phyloP scores from a whole-genome alignment of 345 rosid species.

The Brassica nigra region DNA sequence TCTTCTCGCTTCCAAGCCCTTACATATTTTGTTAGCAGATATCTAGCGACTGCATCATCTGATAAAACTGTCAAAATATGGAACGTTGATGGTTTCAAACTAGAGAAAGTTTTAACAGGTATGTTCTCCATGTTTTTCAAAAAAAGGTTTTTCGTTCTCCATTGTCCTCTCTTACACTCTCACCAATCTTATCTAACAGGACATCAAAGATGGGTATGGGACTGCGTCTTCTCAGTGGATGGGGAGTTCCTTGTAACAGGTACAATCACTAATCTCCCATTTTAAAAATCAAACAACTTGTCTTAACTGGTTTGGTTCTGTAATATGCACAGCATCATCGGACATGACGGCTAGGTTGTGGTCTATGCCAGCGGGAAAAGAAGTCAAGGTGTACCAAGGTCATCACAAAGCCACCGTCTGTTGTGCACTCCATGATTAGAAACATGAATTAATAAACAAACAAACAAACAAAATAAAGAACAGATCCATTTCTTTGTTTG shows the following conservation, averaged over 20 bases:
- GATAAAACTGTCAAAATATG: conserved; percentile 95
- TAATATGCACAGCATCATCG: conserved; percentile 65
- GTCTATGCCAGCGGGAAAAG: conserved; percentile 70
- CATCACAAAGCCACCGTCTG: conserved; percentile 94
- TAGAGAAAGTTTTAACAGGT: conserved; percentile 86
- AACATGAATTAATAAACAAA: not conserved
- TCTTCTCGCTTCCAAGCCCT: conserved; percentile 1
- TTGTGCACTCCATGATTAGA: conserved; percentile 82
- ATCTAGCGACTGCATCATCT: conserved; percentile 94
- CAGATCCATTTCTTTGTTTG: conserved; percentile 1
- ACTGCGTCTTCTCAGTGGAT: conserved; percentile 96
- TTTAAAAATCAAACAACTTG: not conserved
- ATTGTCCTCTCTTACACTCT: conserved; percentile 2
- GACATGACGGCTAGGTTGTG: conserved; percentile 91
- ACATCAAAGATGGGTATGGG: conserved; percentile 98
- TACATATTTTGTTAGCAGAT: conserved; percentile 47
- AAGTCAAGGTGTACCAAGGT: conserved; percentile 73
- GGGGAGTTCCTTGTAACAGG: conserved; percentile 97
- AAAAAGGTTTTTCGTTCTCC: not conserved
- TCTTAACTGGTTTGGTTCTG: not conserved
- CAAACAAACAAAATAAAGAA: not conserved
- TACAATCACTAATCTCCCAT: conserved; percentile 16
- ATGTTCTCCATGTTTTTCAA: not conserved
- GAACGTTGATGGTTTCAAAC: conserved; percentile 92
- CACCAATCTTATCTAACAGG: conserved; percentile 47